These are phyloP conservation scores for Nicotiana benthamiana DNA, from an alignment of 257 asterid species.

Conservation along the genomic window DNA sequence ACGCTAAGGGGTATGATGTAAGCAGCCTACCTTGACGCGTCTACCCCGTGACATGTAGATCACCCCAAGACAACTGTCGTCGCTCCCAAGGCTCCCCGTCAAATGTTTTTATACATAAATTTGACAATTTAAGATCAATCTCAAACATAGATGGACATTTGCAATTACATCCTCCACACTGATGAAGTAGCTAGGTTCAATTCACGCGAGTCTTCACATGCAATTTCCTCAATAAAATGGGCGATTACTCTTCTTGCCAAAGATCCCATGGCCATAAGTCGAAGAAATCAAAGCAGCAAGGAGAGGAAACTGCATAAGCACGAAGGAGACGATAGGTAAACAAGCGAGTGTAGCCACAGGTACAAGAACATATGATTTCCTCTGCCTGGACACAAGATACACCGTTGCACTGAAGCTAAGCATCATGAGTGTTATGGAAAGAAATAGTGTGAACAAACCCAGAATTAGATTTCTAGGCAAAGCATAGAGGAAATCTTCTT, in stretches of 20 bases:
- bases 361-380: not conserved
- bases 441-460: not conserved
- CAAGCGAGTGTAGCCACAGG: conserved; percentile 9
- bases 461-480: not conserved
- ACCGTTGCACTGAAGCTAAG: not conserved
- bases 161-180: too few relatives aligned
- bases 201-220: too few relatives aligned
- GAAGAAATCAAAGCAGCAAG: not conserved
- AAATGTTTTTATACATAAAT: too few relatives aligned
- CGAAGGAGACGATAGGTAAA: not conserved
- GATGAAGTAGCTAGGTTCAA: too few relatives aligned
- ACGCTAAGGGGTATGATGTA: too few relatives aligned
- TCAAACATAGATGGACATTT: too few relatives aligned
- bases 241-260: not conserved
- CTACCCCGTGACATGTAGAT: too few relatives aligned
- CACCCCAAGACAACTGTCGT: too few relatives aligned
- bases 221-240: not conserved
- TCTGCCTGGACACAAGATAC: not conserved
- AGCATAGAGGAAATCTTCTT: not conserved
- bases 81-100: too few relatives aligned
- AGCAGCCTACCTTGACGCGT: too few relatives aligned
- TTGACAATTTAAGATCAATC: too few relatives aligned
- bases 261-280: not conserved
- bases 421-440: not conserved
- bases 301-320: not conserved